phyloP scores from a whole-genome alignment of 345 rosid species.

The Eucalyptus grandis region DNA sequence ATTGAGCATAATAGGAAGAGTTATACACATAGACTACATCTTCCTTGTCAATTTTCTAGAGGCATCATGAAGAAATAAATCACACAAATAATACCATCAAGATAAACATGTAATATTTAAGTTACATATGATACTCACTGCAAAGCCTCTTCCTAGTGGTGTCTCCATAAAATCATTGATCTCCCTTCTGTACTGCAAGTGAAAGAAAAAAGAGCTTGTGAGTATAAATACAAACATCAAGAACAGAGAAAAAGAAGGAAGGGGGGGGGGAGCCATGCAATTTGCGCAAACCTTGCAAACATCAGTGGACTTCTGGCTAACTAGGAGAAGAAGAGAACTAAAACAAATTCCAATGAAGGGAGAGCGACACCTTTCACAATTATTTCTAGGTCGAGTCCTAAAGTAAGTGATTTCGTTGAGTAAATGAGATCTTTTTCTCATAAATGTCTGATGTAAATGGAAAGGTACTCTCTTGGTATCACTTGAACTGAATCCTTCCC shows the following conservation, averaged over 20 bases:
- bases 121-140: conserved; percentile 25
- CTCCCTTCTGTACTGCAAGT: conserved; percentile 82
- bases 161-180: conserved; percentile 55
- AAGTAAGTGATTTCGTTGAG: not conserved
- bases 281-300: not conserved
- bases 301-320: not conserved
- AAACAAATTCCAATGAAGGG: not conserved
- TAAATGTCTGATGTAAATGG: not conserved
- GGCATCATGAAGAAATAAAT: not conserved
- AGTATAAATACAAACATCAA: not conserved
- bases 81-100: not conserved
- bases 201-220: not conserved
- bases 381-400: not conserved
- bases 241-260: not conserved
- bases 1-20: not conserved
- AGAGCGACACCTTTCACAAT: not conserved
- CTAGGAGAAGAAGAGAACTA: not conserved
- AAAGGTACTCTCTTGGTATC: not conserved
- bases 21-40: not conserved
- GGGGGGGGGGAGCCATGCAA: not conserved
- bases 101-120: not conserved
- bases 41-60: not conserved
- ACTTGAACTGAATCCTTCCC: not conserved
- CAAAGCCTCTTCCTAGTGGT: conserved; percentile 66
- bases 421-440: not conserved